Base-by-base conservation (phyloP, 768 basidiomycete genomes). In the Tricholoma sp. region DNA sequence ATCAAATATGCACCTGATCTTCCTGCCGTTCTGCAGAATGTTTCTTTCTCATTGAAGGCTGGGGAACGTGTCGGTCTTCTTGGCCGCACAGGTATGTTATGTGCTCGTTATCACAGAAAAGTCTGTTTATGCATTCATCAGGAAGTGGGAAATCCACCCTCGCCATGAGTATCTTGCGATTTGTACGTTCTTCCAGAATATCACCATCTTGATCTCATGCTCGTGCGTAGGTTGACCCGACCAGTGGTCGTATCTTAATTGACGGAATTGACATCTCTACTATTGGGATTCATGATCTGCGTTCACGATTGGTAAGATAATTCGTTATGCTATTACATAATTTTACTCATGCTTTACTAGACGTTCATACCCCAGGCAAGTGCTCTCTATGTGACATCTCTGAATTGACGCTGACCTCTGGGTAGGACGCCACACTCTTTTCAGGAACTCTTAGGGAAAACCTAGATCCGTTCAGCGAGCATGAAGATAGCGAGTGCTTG, bases 201-300 rank as follows among this genome's bases (percentile, higher is more conserved):
- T 39, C n/a, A 17, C n/a, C 17, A 28, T 53, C 4, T 3, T 28
- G 39, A 31, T 47, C 49, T 57, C 52, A 59, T 57, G 12, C 10
- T 24, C 47, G 20, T 53, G 15, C 33, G 45, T 55, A 86, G 84
- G 82, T 86, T 15, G 93, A 96, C 65, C 91, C 94, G 1, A 72
- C 78, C 2, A 74, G 73, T 13, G 94, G 94, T 0, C 78, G 78
- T 20, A 93, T 97, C 51, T 31, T 89, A 47, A 85, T 96, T 17
- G 94, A 94, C 59, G 94, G 92, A 4, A 86, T 95, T 56, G 93
- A 95, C 64, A 91, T 94, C 52, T 86, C 86, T 1, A 85, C 74
- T 3, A 94, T 97, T 55, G 92, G 93, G 11, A 71, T 94, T 15
- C 83, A 92, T 64, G 93, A 94, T 66, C 66, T 95, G 59, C 79